Evolutionary conservation across 768 basidiomycete genomes (phyloP).

Genomic region (Omphalotus guepiniiformis): DNA sequence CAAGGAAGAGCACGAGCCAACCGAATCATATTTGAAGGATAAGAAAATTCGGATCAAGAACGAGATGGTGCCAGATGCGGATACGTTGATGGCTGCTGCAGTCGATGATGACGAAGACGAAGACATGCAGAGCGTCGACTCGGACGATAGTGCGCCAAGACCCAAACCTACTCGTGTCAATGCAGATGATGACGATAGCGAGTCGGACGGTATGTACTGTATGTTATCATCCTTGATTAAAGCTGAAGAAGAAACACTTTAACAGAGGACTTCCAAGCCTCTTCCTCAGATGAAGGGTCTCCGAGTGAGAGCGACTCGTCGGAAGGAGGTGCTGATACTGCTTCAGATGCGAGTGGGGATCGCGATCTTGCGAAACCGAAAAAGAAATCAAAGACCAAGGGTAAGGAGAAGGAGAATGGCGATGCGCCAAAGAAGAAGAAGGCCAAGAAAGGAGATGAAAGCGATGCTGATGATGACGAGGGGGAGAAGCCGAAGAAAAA

Average conservation of each 20-base stretch:
- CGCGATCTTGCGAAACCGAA: constrained; percentile 49
- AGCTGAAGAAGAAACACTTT: background rate
- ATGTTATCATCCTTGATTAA: background rate
- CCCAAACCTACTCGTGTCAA: constrained; percentile 41
- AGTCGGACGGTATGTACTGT: constrained; percentile 53
- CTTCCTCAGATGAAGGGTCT: constrained; percentile 83
- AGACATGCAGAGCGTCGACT: constrained; percentile 79
- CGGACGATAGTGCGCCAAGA: constrained; percentile 59
- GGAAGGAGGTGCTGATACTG: constrained; percentile 66
- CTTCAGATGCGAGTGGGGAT: constrained; percentile 83
- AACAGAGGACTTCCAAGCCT: constrained; percentile 87
- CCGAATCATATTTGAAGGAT: constrained; percentile 79
- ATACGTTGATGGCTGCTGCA: constrained; percentile 63
- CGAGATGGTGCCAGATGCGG: constrained; percentile 88
- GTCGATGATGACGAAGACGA: constrained; percentile 73
- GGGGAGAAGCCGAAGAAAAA: constrained; percentile 34
- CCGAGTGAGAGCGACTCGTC: constrained; percentile 71
- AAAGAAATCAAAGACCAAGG: constrained; percentile 41
- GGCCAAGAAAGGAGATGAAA: constrained; percentile 32
- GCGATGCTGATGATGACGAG: constrained; percentile 34
- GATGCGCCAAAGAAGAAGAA: constrained; percentile 28
- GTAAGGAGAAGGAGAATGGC: constrained; percentile 36
- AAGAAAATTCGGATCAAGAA: constrained; percentile 95
- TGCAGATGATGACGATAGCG: constrained; percentile 69
- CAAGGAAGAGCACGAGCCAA: constrained; percentile 90